Evolutionary conservation across 768 basidiomycete genomes (phyloP), one percentile per base, ranked within the genome.

Genomic region (Leccinum pellstonianum): DNA sequence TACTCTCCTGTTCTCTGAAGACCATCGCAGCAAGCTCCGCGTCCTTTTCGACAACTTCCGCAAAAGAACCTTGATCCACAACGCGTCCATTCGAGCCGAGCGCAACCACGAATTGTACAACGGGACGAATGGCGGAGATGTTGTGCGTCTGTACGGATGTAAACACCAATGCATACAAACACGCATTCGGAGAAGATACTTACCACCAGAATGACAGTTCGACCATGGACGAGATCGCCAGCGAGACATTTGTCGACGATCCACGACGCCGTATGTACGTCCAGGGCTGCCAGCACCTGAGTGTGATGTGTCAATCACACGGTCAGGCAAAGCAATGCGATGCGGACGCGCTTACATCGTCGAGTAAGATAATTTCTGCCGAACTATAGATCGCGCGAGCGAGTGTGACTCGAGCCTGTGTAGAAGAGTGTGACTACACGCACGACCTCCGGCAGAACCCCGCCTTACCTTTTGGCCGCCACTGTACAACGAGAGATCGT

Each of bases 181-280:
- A 19, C 19, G 11, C 11, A 46, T 0, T n/a, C 10, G 14, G 11
- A 31, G 37, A 5, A 14, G n/a, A 15, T 35, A 38, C 37, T 55
- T 15, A 31, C 56, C 56, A 57, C 56, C n/a, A 57, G n/a, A 54
- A 57, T 57, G 27, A 57, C 37, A 21, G 37, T 57, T 11, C 56
- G 37, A 41, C 56, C 52, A 41, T 41, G 56, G 5, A 41, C 37
- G 37, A 55, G 37, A 23, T 57, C 52, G 0, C 56, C 52, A 3
- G 35, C 25, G 1, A 57, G 23, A 17, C 52, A 57, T 19, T 54
- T 57, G 14, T 57, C 29, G 35, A 57, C 52, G 4, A 57, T 57
- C 56, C 56, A 57, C 19, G 56, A 57, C 4, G 27, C 37, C 6
- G 52, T 57, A 21, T 57, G 52, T 15, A 57, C 52, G 7, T 57